Conservation (phyloP, 2,329 filamentous ascomycete species). For the Beauveria brongniartii region DNA sequence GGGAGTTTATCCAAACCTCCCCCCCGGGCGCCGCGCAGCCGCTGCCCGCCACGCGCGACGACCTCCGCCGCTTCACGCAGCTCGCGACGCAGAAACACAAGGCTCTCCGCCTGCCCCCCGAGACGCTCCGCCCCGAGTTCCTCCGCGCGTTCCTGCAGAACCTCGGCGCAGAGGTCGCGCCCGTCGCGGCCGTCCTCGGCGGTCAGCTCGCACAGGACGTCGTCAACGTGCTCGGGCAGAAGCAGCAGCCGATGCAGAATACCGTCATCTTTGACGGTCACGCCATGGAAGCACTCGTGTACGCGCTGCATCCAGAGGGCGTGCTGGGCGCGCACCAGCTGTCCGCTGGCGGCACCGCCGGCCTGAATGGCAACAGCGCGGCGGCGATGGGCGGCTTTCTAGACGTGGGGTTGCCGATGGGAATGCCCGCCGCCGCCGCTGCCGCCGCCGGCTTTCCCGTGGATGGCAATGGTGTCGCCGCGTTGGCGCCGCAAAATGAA, state of each 20-base stretch:
- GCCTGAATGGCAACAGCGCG: neutral
- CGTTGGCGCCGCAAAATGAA: neutral
- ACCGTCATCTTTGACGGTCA: constrained; percentile 87
- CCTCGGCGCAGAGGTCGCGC: constrained; percentile 72
- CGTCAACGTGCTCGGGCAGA: constrained; percentile 86
- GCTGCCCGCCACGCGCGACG: constrained; percentile 50
- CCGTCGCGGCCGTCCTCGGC: constrained; percentile 81
- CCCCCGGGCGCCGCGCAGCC: constrained; percentile 22
- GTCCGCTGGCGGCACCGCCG: constrained; percentile 15
- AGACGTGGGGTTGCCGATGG: too few species aligned
- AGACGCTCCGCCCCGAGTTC: constrained; percentile 62
- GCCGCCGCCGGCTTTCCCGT: neutral
- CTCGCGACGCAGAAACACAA: constrained; percentile 72
- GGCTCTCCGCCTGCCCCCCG: constrained; percentile 59
- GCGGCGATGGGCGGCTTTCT: neutral
- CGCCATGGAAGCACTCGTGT: constrained; percentile 67
- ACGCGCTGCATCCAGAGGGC: constrained; percentile 68
- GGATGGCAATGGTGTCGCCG: neutral
- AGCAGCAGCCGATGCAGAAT: constrained; percentile 94
- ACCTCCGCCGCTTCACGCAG: constrained; percentile 68
- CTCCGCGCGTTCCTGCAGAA: constrained; percentile 82
- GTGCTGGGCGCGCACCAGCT: constrained; percentile 43
- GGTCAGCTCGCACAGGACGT: constrained; percentile 91
- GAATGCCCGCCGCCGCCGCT: neutral
- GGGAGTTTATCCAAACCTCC: constrained; percentile 62